Evolutionary conservation across 257 asterid genomes (phyloP).

Genomic region (Agastache rugosa): DNA sequence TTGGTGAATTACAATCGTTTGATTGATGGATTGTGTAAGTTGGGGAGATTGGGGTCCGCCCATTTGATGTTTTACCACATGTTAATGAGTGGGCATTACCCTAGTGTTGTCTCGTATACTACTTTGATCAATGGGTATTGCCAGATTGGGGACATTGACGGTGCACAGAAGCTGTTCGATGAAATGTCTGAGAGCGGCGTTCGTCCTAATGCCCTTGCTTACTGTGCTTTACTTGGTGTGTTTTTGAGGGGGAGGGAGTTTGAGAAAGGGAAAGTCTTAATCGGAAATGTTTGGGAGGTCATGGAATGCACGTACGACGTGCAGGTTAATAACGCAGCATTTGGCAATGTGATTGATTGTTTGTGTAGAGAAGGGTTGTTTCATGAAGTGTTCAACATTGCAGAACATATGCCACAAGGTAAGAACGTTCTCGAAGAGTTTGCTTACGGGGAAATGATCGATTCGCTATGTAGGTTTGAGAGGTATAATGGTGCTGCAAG

Average conservation of each 20-base stretch:
- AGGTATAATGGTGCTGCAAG: slow-evolving; percentile 91
- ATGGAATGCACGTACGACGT: slow-evolving; percentile 57
- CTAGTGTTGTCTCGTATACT: slow-evolving; percentile 75
- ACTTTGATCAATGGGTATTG: slow-evolving; percentile 75
- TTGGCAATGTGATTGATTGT: slow-evolving; percentile 61
- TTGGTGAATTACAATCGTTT: slow-evolving; percentile 80
- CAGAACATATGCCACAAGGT: slow-evolving; percentile 80
- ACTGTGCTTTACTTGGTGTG: slow-evolving; percentile 61
- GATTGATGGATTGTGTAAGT: slow-evolving; percentile 60
- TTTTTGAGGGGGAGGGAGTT: slow-evolving; percentile 54
- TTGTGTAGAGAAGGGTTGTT: slow-evolving; percentile 85
- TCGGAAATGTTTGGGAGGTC: slow-evolving; percentile 62
- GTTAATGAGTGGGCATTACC: slow-evolving; percentile 65
- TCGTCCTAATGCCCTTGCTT: slow-evolving; percentile 58
- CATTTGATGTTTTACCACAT: slow-evolving; percentile 68
- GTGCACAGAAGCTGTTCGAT: slow-evolving; percentile 69
- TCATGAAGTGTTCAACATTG: slow-evolving; percentile 71
- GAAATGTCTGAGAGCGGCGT: slow-evolving; percentile 73
- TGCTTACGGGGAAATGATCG: slow-evolving; percentile 79
- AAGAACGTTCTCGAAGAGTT: slow-evolving; percentile 61
- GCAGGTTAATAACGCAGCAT: slow-evolving; percentile 64
- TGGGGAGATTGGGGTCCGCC: slow-evolving; percentile 52
- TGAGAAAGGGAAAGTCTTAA: slow-evolving; percentile 52
- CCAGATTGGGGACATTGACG: slow-evolving; percentile 46
- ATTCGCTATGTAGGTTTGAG: slow-evolving; percentile 69